A percentile compares a stretch with the other conserved stretches of the same genome.
Evolutionary conservation across 805 yeast species (phyloP).

Genomic region (Candida awuae): DNA sequence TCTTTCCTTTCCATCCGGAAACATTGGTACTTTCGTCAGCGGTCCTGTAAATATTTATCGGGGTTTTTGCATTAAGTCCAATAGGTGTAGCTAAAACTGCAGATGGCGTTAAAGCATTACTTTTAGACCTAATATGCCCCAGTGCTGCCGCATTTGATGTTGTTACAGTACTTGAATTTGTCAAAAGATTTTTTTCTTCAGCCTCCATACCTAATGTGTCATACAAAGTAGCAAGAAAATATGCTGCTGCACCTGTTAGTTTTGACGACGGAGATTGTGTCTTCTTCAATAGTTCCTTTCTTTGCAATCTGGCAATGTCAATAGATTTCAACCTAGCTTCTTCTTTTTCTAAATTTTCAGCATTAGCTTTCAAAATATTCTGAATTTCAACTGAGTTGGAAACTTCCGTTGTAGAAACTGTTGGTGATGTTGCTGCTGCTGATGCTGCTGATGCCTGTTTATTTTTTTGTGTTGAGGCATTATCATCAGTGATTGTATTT

Average conservation of each 20-base stretch:
- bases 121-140: constrained; percentile 3
- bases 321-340: constrained; percentile 20
- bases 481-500: not conserved
- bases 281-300: constrained; percentile 30
- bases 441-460: constrained; percentile 20
- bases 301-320: constrained; percentile 36
- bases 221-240: constrained; percentile 43
- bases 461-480: constrained; percentile 8
- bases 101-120: constrained; percentile 28
- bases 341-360: constrained; percentile 24
- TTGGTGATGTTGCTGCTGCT: constrained; percentile 15
- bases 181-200: constrained; percentile 26
- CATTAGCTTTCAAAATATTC: constrained; percentile 24
- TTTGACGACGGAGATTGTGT: constrained; percentile 1
- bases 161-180: constrained; percentile 13
- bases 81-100: constrained; percentile 33
- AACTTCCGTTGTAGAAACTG: not conserved
- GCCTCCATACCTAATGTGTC: constrained; percentile 42
- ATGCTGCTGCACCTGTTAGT: constrained; percentile 37
- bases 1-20: constrained; percentile 30
- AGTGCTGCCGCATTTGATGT: constrained; percentile 1
- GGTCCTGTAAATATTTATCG: constrained; percentile 10
- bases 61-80: constrained; percentile 30
- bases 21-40: not conserved
- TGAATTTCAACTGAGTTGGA: constrained; percentile 16